phyloP scores from a whole-genome alignment of 305 asterid species.

The Fraxinus dipetala region DNA sequence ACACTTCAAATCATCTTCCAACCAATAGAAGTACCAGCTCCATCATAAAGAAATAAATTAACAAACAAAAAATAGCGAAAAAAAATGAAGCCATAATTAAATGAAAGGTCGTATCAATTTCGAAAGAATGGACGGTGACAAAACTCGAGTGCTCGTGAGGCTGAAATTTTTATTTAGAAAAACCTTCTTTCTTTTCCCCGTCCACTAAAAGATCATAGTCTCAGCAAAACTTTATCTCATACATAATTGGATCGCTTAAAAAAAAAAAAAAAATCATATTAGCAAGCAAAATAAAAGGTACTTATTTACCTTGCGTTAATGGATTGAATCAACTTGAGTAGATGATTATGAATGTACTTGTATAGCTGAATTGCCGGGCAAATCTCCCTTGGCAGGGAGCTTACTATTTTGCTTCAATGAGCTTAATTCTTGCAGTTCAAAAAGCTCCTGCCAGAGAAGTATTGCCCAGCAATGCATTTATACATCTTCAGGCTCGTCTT shows the following conservation, averaged over 20 bases:
- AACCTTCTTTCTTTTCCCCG: background rate
- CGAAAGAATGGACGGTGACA: too few relatives aligned
- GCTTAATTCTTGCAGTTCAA: background rate
- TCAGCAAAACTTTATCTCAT: background rate
- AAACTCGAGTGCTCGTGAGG: background rate
- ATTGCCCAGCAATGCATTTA: constrained; percentile 47
- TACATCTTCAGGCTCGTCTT: constrained; percentile 3
- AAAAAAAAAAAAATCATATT: too few relatives aligned
- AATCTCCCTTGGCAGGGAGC: constrained; percentile 57
- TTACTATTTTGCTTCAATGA: background rate
- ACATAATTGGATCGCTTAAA: background rate
- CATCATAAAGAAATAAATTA: too few relatives aligned
- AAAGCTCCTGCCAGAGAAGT: constrained; percentile 52
- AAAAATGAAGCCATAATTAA: background rate
- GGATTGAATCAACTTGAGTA: background rate
- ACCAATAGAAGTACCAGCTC: too few relatives aligned
- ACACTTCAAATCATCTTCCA: background rate
- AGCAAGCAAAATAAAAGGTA: too few relatives aligned
- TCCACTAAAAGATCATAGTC: background rate
- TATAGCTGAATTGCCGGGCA: constrained; percentile 48
- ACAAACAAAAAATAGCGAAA: too few relatives aligned
- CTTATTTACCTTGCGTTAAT: constrained; percentile 8
- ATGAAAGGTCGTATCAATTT: background rate
- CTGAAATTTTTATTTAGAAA: background rate
- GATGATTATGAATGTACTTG: background rate